These are phyloP conservation scores for Adansonia gregorii DNA, from an alignment of 441 rosid genomes.

Conservation along the genomic window DNA sequence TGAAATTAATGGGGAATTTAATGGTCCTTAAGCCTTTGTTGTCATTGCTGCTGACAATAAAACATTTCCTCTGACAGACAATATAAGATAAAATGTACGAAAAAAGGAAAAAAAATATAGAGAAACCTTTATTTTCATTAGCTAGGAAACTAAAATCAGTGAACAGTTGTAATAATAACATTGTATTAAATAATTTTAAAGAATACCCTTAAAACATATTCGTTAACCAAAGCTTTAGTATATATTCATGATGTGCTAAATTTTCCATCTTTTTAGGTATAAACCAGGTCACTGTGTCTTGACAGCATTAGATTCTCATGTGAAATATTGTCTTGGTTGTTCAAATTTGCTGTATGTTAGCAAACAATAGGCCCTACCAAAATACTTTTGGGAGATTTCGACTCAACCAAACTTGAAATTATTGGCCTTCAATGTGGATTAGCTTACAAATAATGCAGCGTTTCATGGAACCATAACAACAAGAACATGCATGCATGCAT, in stretches of 20 bases:
- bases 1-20: not conserved
- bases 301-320: not conserved
- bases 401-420: not conserved
- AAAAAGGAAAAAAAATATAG: not conserved
- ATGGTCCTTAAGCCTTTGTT: not conserved
- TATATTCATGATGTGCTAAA: too few relatives aligned
- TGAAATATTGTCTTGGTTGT: not conserved
- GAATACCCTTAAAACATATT: too few relatives aligned
- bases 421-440: not conserved
- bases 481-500: not conserved
- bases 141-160: not conserved
- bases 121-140: not conserved
- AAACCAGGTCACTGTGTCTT: too few relatives aligned
- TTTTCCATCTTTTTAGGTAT: too few relatives aligned
- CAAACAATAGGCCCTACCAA: too few relatives aligned
- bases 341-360: not conserved
- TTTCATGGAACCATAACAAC: not conserved
- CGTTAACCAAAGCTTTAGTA: too few relatives aligned
- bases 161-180: too few relatives aligned
- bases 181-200: too few relatives aligned
- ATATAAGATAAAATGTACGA: not conserved
- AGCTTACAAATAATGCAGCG: not conserved
- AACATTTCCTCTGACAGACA: not conserved
- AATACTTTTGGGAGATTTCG: not conserved
- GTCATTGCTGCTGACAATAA: not conserved